Percentiles rank a stretch among this genome's conserved stretches.
phyloP scores from a whole-genome alignment of 306 rosid genomes.

The Trichosanthes truncata region DNA sequence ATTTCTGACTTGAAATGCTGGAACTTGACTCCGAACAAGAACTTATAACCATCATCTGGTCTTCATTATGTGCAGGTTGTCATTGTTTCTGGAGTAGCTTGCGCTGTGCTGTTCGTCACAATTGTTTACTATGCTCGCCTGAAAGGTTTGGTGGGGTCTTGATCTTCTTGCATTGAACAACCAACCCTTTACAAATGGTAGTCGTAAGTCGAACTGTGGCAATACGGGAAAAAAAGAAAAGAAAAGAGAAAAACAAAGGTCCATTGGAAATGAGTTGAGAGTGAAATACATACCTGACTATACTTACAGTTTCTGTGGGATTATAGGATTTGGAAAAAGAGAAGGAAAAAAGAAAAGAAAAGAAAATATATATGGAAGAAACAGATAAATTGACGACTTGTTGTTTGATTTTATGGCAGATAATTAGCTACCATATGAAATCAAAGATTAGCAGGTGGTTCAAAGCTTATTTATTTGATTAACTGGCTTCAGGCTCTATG shows the following conservation, averaged over 20 bases:
- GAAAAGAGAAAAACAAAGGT: not conserved
- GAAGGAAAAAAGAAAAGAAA: not conserved
- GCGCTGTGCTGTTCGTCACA: constrained; percentile 19
- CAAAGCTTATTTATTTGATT: not conserved
- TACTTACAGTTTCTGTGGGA: not conserved
- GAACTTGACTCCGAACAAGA: not conserved
- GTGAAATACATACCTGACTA: not conserved
- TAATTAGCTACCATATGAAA: not conserved
- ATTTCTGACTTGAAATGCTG: not conserved
- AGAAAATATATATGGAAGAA: not conserved
- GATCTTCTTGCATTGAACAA: constrained; percentile 10
- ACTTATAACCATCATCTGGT: not conserved
- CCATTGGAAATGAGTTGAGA: not conserved
- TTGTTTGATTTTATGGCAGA: not conserved
- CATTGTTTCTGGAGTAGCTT: constrained; percentile 20
- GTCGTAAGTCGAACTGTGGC: not conserved
- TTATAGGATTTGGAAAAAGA: not conserved
- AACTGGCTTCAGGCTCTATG: constrained; percentile 1
- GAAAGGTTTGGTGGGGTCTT: constrained; percentile 61
- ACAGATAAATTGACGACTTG: not conserved
- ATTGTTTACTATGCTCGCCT: constrained; percentile 41
- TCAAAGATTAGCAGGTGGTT: not conserved
- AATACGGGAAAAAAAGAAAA: too few species aligned
- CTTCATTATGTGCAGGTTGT: constrained; percentile 40
- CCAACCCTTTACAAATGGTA: not conserved